Conservation (phyloP, 2,329 filamentous ascomycete species). For the Bipolaris zeicola region DNA sequence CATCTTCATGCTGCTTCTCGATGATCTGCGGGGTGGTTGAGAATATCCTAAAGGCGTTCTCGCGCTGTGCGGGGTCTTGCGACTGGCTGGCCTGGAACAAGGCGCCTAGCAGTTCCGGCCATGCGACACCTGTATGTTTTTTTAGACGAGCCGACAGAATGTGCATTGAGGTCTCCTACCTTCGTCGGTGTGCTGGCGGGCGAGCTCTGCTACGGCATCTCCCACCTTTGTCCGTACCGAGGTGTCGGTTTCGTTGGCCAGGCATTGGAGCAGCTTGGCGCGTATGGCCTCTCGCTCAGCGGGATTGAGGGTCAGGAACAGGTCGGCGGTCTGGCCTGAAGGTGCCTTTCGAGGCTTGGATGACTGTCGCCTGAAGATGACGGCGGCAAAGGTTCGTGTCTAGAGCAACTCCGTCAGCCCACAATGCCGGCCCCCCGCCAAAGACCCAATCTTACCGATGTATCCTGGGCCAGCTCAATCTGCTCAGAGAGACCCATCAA, state of each 20-base stretch:
- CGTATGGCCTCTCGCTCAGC: conserved; percentile 80
- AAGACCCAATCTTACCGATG: conserved; percentile 60
- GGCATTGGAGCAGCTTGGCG: conserved; percentile 78
- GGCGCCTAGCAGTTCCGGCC: conserved; percentile 85
- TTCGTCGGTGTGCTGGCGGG: conserved; percentile 91
- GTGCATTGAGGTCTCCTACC: conserved; percentile 60
- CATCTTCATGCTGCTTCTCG: conserved; percentile 90
- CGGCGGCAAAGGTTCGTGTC: conserved; percentile 88
- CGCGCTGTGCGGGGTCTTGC: conserved; percentile 78
- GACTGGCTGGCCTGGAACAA: conserved; percentile 93
- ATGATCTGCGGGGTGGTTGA: conserved; percentile 94
- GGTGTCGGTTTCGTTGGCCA: conserved; percentile 73
- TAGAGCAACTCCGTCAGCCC: conserved; percentile 46
- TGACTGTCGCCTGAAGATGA: conserved; percentile 92
- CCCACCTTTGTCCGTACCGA: conserved; percentile 92
- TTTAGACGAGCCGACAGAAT: conserved; percentile 9
- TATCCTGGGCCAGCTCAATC: conserved; percentile 76
- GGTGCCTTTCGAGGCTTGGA: conserved; percentile 81
- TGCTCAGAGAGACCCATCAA: conserved; percentile 95
- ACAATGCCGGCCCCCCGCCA: background rate
- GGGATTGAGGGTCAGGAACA: conserved; percentile 79
- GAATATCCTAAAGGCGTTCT: conserved; percentile 94
- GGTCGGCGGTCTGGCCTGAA: conserved; percentile 73
- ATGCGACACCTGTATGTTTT: conserved; percentile 69
- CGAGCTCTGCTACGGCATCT: conserved; percentile 95